A percentile compares a stretch with the other conserved stretches of the same genome.
Evolutionary conservation across 768 basidiomycete genomes (phyloP).

Genomic region (Guyanaporus albipodus): DNA sequence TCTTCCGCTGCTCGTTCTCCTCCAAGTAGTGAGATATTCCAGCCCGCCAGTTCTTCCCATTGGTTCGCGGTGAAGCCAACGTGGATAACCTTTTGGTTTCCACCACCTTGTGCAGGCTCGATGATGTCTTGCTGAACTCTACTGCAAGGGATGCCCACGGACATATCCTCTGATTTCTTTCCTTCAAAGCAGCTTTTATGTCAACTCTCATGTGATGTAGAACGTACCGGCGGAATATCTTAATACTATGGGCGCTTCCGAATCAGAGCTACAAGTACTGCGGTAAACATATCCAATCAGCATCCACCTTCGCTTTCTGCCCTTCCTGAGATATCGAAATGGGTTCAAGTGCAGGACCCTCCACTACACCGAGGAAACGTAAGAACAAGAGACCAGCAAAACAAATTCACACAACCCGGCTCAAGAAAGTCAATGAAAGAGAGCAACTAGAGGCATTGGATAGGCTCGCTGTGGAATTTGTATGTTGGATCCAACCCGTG

Average conservation of each 20-base stretch:
- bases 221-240: no score
- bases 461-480: constrained; percentile 45
- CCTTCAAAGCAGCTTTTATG: no score
- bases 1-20: no score
- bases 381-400: constrained; percentile 18
- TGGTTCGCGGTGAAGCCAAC: no score
- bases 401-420: constrained; percentile 23
- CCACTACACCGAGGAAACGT: constrained; percentile 4
- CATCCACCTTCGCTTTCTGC: background rate
- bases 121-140: no score
- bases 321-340: constrained; percentile 8
- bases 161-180: no score
- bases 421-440: constrained; percentile 44
- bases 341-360: constrained; percentile 18
- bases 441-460: constrained; percentile 51
- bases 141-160: no score
- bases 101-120: no score
- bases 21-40: no score
- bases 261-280: background rate
- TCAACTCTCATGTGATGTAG: no score
- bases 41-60: no score
- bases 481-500: constrained; percentile 28
- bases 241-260: background rate
- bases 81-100: no score
- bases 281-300: background rate